These are phyloP conservation scores for Penicillium angulare DNA, from an alignment of 495 filamentous ascomycete species.

Conservation along the genomic window DNA sequence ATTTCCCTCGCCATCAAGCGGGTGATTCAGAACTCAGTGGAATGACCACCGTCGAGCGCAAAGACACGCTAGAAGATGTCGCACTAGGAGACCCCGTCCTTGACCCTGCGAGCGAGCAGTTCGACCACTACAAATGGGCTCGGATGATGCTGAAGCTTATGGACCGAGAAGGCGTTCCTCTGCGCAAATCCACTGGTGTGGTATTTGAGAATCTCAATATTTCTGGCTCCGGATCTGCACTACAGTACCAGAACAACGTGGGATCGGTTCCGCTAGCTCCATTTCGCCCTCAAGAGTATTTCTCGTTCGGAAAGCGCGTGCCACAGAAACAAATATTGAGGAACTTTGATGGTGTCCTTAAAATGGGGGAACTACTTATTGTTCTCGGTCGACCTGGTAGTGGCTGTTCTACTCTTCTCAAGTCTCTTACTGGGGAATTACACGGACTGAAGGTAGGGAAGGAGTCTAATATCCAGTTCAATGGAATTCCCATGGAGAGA, in stretches of 20 bases:
- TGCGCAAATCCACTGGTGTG: constrained; percentile 40
- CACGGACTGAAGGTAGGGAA: constrained; percentile 66
- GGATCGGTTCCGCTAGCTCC: constrained; percentile 47
- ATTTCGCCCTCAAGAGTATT: constrained; percentile 44
- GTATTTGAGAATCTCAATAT: constrained; percentile 54
- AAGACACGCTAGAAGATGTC: constrained; percentile 45
- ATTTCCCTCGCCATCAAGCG: constrained; percentile 31
- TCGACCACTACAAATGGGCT: constrained; percentile 58
- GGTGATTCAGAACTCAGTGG: constrained; percentile 22
- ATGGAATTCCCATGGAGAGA: constrained; percentile 48
- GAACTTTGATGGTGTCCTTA: constrained; percentile 40
- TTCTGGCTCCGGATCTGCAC: constrained; percentile 51
- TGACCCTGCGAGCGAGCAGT: constrained; percentile 56
- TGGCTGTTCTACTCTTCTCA: constrained; percentile 72
- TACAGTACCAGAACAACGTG: constrained; percentile 58
- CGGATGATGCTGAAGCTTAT: constrained; percentile 45
- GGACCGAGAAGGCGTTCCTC: constrained; percentile 43
- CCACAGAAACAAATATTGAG: constrained; percentile 43
- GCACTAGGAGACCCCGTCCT: constrained; percentile 48
- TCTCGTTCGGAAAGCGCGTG: constrained; percentile 25
- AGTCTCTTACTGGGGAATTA: constrained; percentile 67
- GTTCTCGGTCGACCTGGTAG: constrained; percentile 75
- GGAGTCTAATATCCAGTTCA: constrained; percentile 63
- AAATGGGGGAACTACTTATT: constrained; percentile 77
- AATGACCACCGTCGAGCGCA: constrained; percentile 28